Base-by-base conservation (phyloP, 257 asterid genomes). In the Paulownia fortunei region DNA sequence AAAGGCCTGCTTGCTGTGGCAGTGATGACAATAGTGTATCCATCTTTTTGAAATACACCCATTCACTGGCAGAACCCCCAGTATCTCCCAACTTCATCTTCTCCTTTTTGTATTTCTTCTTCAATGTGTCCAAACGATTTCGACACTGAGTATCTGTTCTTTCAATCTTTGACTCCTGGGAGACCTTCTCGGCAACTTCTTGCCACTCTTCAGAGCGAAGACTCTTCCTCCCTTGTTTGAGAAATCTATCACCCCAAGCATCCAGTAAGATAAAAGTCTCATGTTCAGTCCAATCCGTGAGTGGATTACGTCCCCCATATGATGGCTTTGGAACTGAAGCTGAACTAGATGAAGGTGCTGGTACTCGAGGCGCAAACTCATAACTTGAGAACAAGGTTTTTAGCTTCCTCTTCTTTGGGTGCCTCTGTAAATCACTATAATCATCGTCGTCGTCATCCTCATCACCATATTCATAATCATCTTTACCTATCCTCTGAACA, bases 201-300 rank as follows among this genome's bases (percentile, higher is more conserved):
- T 91, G 97, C 98, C 98, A 95, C 79, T 95, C 98, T 72, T 93
- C 98, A 0, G 92, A 90, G 23, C 97, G 90, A 49, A 95, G 98
- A 72, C 98, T 93, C 79, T 95, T 95, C 79, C 97, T 85, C 77
- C 97, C 98, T 58, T 88, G 97, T 63, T 88, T 87, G 79, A 95
- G 89, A 84, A 88, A 93, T 49, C 97, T 79, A 21, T 89, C 92
- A 0, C 99, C 98, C 99, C 99, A 95, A 6, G 97, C 90, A 30
- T 87, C 92, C 0, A 95, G 92, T 34, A 95, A 73, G 76, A 86
- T 67, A 42, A 90, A 83, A 1, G 97, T 91, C 84, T 93, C 98
- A 6, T 82, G 89, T 87, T 95, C 98, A 4, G 94, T 88, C 99
- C 99, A 95, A 81, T 93, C 97, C 0, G 97, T 87, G 66, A 87